Conservation (phyloP, 1,284 basidiomycete genomes). For the Peniophora sp. region DNA sequence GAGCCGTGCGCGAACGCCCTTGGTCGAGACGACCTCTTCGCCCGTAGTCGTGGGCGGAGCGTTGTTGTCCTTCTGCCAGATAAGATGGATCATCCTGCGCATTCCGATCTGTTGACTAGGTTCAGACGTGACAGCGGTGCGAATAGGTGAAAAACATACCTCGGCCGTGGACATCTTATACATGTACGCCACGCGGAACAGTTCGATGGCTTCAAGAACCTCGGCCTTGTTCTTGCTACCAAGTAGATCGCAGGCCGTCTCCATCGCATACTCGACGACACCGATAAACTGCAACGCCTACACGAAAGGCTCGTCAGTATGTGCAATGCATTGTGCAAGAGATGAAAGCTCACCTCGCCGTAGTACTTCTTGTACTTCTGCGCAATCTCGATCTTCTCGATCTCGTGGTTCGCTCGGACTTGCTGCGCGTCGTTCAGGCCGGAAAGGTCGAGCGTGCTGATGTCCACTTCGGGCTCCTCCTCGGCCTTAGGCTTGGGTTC, state of each 20-base stretch:
- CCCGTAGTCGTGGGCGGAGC: slow-evolving; percentile 22
- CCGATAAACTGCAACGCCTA: slow-evolving; percentile 83
- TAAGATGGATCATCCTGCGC: slow-evolving; percentile 94
- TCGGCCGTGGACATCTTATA: slow-evolving; percentile 78
- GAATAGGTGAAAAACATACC: slow-evolving; percentile 29
- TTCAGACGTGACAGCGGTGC: background rate
- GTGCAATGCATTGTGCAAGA: too few relatives aligned
- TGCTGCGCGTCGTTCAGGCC: slow-evolving; percentile 57
- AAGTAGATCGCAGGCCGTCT: slow-evolving; percentile 70
- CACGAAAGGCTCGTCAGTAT: too few relatives aligned
- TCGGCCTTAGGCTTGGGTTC: too few relatives aligned
- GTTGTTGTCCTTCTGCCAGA: slow-evolving; percentile 95
- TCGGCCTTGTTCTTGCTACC: slow-evolving; percentile 91
- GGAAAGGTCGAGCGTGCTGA: slow-evolving; percentile 44
- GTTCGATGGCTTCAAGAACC: slow-evolving; percentile 93
- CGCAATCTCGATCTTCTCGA: too few relatives aligned
- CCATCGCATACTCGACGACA: slow-evolving; percentile 74
- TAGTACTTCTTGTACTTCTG: slow-evolving; percentile 27
- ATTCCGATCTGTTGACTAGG: slow-evolving; percentile 59
- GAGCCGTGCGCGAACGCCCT: slow-evolving; percentile 60
- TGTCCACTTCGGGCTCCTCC: too few relatives aligned
- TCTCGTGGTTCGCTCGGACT: too few relatives aligned
- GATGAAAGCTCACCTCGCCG: too few relatives aligned
- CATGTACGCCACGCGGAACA: slow-evolving; percentile 81
- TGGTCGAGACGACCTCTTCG: slow-evolving; percentile 83